phyloP scores from a whole-genome alignment of 2,329 filamentous ascomycete genomes.

The Botrytis hyacinthi region DNA sequence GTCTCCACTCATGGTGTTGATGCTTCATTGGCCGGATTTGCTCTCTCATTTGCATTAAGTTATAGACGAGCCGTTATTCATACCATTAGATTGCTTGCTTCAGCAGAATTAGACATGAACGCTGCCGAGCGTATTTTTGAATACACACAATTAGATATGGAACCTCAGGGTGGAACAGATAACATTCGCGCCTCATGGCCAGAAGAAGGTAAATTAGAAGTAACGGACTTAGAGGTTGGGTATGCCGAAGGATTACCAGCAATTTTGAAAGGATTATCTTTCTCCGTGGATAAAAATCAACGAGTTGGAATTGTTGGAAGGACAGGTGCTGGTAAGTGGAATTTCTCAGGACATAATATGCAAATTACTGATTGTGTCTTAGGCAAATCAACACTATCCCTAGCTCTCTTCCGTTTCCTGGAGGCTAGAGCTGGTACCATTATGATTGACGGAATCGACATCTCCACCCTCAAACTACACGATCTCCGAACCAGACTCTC shows the following conservation, averaged over 20 bases:
- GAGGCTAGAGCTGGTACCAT: slow-evolving; percentile 43
- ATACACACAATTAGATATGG: slow-evolving; percentile 65
- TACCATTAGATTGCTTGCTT: slow-evolving; percentile 63
- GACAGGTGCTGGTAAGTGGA: slow-evolving; percentile 34
- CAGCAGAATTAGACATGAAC: slow-evolving; percentile 74
- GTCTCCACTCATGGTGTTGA: slow-evolving; percentile 59
- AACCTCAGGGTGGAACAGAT: slow-evolving; percentile 57
- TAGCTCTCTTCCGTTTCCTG: slow-evolving; percentile 33
- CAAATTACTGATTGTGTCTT: slow-evolving; percentile 23
- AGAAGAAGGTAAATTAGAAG: slow-evolving; percentile 65
- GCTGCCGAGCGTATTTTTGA: slow-evolving; percentile 71
- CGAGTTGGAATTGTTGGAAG: slow-evolving; percentile 35
- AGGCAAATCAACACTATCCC: slow-evolving; percentile 34
- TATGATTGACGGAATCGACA: slow-evolving; percentile 35
- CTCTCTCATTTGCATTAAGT: slow-evolving; percentile 68
- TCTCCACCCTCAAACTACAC: slow-evolving; percentile 37
- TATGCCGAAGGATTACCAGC: slow-evolving; percentile 69
- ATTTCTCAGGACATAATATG: slow-evolving; percentile 3
- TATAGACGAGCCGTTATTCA: slow-evolving; percentile 62
- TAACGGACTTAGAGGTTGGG: slow-evolving; percentile 67
- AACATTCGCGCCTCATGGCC: slow-evolving; percentile 69
- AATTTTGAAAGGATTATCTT: slow-evolving; percentile 66
- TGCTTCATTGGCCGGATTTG: slow-evolving; percentile 70
- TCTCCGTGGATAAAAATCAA: slow-evolving; percentile 63
- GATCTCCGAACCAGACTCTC: slow-evolving; percentile 35